Conservation (phyloP, 2,329 filamentous ascomycete species). For the Dactylonectria estremocensis region DNA sequence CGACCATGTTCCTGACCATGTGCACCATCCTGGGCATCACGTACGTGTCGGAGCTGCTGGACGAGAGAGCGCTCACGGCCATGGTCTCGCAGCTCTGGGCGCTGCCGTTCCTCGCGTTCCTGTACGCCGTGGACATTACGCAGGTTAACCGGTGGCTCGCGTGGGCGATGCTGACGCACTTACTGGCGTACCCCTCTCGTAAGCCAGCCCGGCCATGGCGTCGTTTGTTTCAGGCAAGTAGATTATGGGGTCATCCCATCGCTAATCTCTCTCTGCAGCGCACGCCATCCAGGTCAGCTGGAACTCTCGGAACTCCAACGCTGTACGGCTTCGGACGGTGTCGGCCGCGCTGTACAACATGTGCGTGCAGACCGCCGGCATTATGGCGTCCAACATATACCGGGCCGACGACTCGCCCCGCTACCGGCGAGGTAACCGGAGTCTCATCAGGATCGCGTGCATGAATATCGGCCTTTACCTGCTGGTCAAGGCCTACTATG, state of each 20-base stretch:
- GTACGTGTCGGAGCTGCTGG: slow-evolving; percentile 51
- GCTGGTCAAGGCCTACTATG: slow-evolving; percentile 57
- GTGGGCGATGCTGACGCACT: slow-evolving; percentile 50
- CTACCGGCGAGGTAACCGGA: slow-evolving; percentile 61
- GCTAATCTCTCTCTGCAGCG: slow-evolving; percentile 37
- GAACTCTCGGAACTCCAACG: slow-evolving; percentile 71
- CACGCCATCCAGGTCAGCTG: slow-evolving; percentile 66
- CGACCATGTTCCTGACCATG: slow-evolving; percentile 30
- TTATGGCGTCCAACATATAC: slow-evolving; percentile 64
- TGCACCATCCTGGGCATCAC: slow-evolving; percentile 43
- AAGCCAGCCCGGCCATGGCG: slow-evolving; percentile 18
- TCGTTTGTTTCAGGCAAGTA: background rate
- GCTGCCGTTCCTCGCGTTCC: slow-evolving; percentile 52
- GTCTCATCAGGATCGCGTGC: slow-evolving; percentile 43
- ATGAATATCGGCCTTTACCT: slow-evolving; percentile 56
- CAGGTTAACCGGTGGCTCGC: slow-evolving; percentile 49
- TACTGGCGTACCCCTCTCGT: slow-evolving; percentile 53
- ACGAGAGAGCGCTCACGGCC: slow-evolving; percentile 50
- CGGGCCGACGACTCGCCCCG: slow-evolving; percentile 61
- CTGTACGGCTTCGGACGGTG: slow-evolving; percentile 74
- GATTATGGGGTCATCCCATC: background rate
- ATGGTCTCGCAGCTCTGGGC: slow-evolving; percentile 54
- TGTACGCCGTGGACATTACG: slow-evolving; percentile 49
- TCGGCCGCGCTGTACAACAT: slow-evolving; percentile 67
- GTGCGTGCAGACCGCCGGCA: slow-evolving; percentile 62